These are phyloP conservation scores for Acanthamoeba lenticulata DNA, from an alignment of 208 protist species.

Conservation along the genomic window DNA sequence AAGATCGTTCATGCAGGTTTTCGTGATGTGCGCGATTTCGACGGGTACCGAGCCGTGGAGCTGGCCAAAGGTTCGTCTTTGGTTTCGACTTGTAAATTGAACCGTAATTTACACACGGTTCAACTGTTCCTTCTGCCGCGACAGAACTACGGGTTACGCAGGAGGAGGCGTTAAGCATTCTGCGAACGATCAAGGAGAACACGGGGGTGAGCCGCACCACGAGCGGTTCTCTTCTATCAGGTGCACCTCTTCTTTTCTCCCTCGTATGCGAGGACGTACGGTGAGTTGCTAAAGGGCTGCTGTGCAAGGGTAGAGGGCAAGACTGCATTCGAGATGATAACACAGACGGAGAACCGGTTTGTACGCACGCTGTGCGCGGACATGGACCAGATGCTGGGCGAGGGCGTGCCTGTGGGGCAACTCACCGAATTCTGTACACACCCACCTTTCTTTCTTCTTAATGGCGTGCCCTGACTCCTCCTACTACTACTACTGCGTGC, in stretches of 20 bases:
- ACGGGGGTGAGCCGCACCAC: neutral
- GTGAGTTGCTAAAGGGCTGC: neutral
- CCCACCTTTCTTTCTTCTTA: slow-evolving; percentile 63
- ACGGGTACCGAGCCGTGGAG: slow-evolving; percentile 5
- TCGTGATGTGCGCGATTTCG: slow-evolving; percentile 19
- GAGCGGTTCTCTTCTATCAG: neutral
- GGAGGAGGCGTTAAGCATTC: slow-evolving; percentile 50
- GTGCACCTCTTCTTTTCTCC: neutral
- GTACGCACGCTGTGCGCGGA: slow-evolving; percentile 72
- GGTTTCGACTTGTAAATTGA: neutral
- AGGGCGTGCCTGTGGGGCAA: slow-evolving; percentile 74
- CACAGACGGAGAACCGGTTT: neutral
- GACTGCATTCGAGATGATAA: slow-evolving; percentile 63
- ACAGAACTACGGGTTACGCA: slow-evolving; percentile 57
- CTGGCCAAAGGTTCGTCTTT: neutral
- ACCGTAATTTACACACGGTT: neutral
- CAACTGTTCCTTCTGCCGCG: neutral
- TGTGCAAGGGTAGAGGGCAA: neutral
- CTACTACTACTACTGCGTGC: neutral
- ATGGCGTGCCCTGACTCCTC: neutral
- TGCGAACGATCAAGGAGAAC: slow-evolving; percentile 31
- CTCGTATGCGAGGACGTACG: neutral
- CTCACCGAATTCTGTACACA: slow-evolving; percentile 82
- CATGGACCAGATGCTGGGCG: slow-evolving; percentile 76
- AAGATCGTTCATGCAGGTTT: slow-evolving; percentile 43